Conservation (phyloP, 1,284 basidiomycete genomes). For the Rhodotorula mucilaginosa region DNA sequence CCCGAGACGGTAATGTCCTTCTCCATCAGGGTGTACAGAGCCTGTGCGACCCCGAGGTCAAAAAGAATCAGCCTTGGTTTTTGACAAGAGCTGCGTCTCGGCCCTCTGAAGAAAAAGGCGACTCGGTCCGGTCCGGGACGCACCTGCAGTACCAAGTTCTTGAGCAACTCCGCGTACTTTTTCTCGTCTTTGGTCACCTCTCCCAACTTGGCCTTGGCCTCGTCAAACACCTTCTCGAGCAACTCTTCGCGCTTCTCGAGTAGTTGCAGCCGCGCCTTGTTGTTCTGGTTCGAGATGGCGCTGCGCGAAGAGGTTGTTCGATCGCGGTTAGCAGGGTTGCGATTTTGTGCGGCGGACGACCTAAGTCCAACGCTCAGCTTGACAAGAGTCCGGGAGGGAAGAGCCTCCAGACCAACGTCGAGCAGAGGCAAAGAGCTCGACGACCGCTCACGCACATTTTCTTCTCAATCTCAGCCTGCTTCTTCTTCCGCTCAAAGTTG, state of each 20-base stretch:
- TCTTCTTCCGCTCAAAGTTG: constrained; percentile 88
- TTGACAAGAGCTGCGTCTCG: too few relatives aligned
- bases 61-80: too few relatives aligned
- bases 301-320: constrained; percentile 53
- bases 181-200: constrained; percentile 66
- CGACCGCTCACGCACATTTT: constrained; percentile 70
- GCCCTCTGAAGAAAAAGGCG: too few relatives aligned
- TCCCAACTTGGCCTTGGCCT: constrained; percentile 65
- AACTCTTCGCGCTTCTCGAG: constrained; percentile 90
- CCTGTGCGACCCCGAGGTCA: constrained; percentile 46
- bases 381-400: not conserved
- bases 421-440: not conserved
- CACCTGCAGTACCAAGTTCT: constrained; percentile 78
- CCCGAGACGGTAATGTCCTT: constrained; percentile 61
- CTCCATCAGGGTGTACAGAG: constrained; percentile 65
- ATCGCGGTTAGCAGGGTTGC: too few relatives aligned
- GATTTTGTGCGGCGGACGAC: too few relatives aligned
- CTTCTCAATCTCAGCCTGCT: constrained; percentile 84
- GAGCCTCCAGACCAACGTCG: not conserved
- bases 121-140: constrained; percentile 26
- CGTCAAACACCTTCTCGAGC: constrained; percentile 80
- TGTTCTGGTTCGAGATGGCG: constrained; percentile 91
- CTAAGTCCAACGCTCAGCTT: too few relatives aligned
- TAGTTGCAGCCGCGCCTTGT: constrained; percentile 88
- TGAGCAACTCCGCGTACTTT: constrained; percentile 73